Base-by-base conservation (phyloP, 2,329 filamentous ascomycete genomes). In the Ophiostoma populinum region DNA sequence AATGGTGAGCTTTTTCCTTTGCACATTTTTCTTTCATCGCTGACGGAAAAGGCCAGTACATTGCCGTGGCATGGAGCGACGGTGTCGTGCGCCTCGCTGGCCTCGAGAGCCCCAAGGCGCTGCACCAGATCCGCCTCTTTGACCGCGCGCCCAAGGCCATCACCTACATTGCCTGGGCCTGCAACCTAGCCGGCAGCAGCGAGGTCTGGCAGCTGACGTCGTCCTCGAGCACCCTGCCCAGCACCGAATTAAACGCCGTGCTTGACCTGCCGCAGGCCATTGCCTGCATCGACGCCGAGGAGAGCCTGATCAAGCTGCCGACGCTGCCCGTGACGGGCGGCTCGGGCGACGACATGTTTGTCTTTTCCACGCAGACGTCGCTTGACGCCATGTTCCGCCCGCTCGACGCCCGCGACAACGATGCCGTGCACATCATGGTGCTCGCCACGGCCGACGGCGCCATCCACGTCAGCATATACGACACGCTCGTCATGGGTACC, bases 51-150 rank as follows among this genome's bases (percentile, higher is more conserved):
- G 75, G 78, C 7, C 77, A 81, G 42, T 73, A 82, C 27, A 65
- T 94, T 36, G 83, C 83, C 11, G 71, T 90, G 11, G 82, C 75
- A 30, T 92, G 82, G 74, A 82, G 70, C 45, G 82, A 92, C 58
- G 80, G 80, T 19, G 69, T 70, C 6, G 70, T 90, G 15, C 74
- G 82, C 39, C 58, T 92, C 24, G 68, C 87, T 51, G 80, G 79
- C 40, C 58, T 83, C 16, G 83, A 90, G 52, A 86, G 73, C 26
- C 80, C 75, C 52, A 92, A 87, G 55, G 70, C 78, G 10, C 73
- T 85, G 15, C 79, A 90, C 51, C 71, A 79, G 47, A 76, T 81
- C 47, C 55, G 55, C 12, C 57, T 75, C 36, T 62, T 58, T 47
- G 60, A 59, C 32, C 55, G 53, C 26, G 46, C 49, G 41, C 55